Percentiles rank a stretch among this genome's conserved stretches.
Evolutionary conservation across 2,329 filamentous ascomycete genomes (phyloP).

Genomic region (Anthostomella pinea): DNA sequence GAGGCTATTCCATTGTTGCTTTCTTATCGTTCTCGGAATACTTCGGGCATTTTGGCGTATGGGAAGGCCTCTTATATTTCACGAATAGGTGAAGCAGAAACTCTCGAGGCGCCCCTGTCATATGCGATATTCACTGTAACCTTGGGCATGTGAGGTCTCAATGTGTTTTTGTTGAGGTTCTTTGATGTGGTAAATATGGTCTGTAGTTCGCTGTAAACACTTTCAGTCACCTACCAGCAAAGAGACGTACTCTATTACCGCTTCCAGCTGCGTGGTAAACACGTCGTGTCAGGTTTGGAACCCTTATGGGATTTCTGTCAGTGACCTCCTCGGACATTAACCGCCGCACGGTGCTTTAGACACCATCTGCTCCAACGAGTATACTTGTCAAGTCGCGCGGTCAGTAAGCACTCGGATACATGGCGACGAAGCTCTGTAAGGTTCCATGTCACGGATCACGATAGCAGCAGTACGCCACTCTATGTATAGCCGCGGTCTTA

Average conservation of each 20-base stretch:
- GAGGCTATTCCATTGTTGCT: constrained; percentile 12
- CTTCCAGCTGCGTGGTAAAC: background rate
- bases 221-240: background rate
- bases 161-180: background rate
- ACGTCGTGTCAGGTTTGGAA: constrained; percentile 7
- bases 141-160: constrained; percentile 3
- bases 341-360: constrained; percentile 14
- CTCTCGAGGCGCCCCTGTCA: constrained; percentile 9
- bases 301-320: constrained; percentile 6
- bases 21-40: constrained; percentile 11
- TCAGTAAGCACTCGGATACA: no score
- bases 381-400: no score
- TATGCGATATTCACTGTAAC: constrained; percentile 13
- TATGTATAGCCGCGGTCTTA: no score
- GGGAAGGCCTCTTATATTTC: constrained; percentile 6
- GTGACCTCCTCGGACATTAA: constrained; percentile 8
- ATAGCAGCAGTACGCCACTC: no score
- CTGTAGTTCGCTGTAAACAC: constrained; percentile 14
- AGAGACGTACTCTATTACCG: background rate
- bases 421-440: no score
- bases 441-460: no score
- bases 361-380: constrained; percentile 16
- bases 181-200: constrained; percentile 15
- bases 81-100: constrained; percentile 15
- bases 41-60: constrained; percentile 8